These are phyloP conservation scores for Crataegus laevigata DNA, from an alignment of 306 rosid species.

Conservation along the genomic window DNA sequence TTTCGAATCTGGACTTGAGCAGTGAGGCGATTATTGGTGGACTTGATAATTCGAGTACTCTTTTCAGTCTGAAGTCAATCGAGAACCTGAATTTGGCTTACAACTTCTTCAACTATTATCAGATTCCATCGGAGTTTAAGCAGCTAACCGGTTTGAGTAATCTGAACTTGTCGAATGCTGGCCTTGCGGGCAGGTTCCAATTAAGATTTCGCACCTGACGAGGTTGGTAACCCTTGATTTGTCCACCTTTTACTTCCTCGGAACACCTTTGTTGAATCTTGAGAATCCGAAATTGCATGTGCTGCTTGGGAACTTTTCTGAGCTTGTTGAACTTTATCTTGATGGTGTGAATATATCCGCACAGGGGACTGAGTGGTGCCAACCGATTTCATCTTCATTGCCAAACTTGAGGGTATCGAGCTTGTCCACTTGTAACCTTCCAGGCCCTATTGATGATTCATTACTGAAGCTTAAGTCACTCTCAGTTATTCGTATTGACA, in stretches of 20 bases:
- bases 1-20: conserved; percentile 20
- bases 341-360: conserved; percentile 45
- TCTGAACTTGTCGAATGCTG: conserved; percentile 22
- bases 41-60: conserved; percentile 7
- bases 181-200: conserved; percentile 8
- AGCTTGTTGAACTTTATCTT: conserved; percentile 31
- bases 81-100: background rate
- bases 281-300: conserved; percentile 9
- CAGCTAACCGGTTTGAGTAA: conserved; percentile 1
- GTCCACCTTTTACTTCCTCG: background rate
- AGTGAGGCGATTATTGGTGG: background rate
- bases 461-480: conserved; percentile 9
- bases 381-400: conserved; percentile 15
- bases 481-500: conserved; percentile 8
- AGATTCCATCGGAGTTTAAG: conserved; percentile 14
- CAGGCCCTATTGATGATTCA: conserved; percentile 1
- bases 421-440: conserved; percentile 5
- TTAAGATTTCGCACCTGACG: conserved; percentile 7
- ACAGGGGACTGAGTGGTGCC: conserved; percentile 36
- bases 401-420: conserved; percentile 17
- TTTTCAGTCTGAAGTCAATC: too few species aligned
- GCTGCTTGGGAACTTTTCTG: conserved; percentile 16
- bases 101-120: conserved; percentile 2
- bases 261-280: background rate
- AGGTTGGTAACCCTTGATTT: conserved; percentile 30